Conservation (phyloP, 2,329 filamentous ascomycete genomes). For the Lachnellula willkommii region DNA sequence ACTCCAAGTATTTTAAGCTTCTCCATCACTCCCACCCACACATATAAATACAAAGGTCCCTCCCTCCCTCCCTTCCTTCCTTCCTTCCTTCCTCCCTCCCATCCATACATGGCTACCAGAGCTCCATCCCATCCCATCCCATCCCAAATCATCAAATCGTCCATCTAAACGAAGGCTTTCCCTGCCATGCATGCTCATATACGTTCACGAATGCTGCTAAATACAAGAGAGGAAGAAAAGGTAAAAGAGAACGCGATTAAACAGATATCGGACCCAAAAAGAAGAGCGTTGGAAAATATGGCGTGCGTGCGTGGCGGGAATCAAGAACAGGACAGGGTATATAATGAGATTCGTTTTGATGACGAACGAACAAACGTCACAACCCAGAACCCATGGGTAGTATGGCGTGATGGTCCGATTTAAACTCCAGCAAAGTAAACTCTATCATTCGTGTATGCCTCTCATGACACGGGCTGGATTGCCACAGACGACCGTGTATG, state of each 20-base stretch:
- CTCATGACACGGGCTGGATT: constrained; percentile 32
- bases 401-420: not conserved
- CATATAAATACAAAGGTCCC: not conserved
- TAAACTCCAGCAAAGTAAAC: not conserved
- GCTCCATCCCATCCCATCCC: not conserved
- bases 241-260: not conserved
- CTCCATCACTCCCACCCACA: not conserved
- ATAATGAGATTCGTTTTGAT: constrained; percentile 8
- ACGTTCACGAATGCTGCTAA: constrained; percentile 3
- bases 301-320: not conserved
- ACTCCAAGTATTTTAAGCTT: not conserved
- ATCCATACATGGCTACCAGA: constrained; percentile 1
- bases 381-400: not conserved
- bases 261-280: not conserved
- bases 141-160: not conserved
- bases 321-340: constrained; percentile 6
- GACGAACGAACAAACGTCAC: not conserved
- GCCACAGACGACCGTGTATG: constrained; percentile 31
- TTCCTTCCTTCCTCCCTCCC: too few species aligned
- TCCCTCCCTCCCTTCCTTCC: too few species aligned
- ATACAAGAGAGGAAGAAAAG: constrained; percentile 4
- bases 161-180: not conserved
- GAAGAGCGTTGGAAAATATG: not conserved
- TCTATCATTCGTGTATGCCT: constrained; percentile 19
- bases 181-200: constrained; percentile 2